Evolutionary conservation across 495 filamentous ascomycete genomes (phyloP).

Genomic region (Oleoguttula mirabilis): DNA sequence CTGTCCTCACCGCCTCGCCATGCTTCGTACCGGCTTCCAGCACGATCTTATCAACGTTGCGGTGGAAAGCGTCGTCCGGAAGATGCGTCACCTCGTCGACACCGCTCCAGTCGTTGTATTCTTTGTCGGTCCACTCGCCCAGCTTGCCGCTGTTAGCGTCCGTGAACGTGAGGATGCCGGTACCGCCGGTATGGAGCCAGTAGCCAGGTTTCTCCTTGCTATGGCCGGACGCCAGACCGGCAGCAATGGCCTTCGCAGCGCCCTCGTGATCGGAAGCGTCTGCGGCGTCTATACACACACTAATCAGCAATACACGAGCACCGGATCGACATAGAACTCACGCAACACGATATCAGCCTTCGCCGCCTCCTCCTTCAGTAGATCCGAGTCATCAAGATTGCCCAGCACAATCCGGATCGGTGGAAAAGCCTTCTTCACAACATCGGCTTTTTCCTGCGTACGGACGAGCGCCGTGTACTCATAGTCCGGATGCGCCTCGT

Average conservation of each 20-base stretch:
- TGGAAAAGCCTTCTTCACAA: slow-evolving; percentile 48
- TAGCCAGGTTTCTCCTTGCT: slow-evolving; percentile 35
- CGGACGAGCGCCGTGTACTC: slow-evolving; percentile 55
- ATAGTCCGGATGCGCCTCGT: slow-evolving; percentile 53
- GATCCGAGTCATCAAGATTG: slow-evolving; percentile 40
- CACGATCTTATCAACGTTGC: slow-evolving; percentile 51
- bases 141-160: slow-evolving; percentile 39
- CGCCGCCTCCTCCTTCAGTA: slow-evolving; percentile 46
- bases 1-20: slow-evolving; percentile 45
- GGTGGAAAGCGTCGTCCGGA: slow-evolving; percentile 44
- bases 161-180: slow-evolving; percentile 42
- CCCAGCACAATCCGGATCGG: slow-evolving; percentile 44
- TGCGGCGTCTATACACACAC: slow-evolving; percentile 21
- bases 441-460: slow-evolving; percentile 50
- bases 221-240: slow-evolving; percentile 30
- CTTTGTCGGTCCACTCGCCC: slow-evolving; percentile 42
- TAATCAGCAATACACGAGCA: not conserved
- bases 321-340: slow-evolving; percentile 27
- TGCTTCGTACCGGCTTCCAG: slow-evolving; percentile 34
- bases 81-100: slow-evolving; percentile 45
- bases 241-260: slow-evolving; percentile 23
- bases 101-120: slow-evolving; percentile 46
- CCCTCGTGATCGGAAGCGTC: slow-evolving; percentile 27
- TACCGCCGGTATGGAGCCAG: slow-evolving; percentile 53
- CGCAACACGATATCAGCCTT: slow-evolving; percentile 56